These are phyloP conservation scores for Quercus berberidifolia DNA, from an alignment of 306 rosid genomes.

Conservation along the genomic window DNA sequence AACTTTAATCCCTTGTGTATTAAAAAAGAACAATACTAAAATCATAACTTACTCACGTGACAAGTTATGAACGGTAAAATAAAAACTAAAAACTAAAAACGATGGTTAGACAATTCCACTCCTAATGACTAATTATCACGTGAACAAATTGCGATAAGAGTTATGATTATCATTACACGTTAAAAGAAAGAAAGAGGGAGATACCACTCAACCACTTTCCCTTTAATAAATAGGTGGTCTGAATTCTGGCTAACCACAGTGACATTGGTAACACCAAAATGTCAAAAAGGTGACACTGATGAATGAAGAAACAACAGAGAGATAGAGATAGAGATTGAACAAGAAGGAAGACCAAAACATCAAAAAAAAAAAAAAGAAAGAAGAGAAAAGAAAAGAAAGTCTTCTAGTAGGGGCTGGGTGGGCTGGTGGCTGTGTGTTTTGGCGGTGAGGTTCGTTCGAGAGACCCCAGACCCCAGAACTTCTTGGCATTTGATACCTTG, in stretches of 20 bases:
- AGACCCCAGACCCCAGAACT: not conserved
- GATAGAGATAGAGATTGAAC: not conserved
- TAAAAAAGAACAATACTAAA: fast-evolving
- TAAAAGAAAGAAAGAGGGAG: too few species aligned
- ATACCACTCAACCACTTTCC: not conserved
- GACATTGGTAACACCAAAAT: not conserved
- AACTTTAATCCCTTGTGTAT: too few species aligned
- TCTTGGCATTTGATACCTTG: conserved; percentile 34
- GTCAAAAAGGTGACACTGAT: not conserved
- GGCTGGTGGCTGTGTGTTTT: conserved; percentile 2
- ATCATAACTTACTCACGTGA: fast-evolving
- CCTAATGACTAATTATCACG: too few species aligned
- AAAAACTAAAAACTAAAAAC: too few species aligned
- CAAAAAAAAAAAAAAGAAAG: too few species aligned
- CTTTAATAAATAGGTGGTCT: not conserved
- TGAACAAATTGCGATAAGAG: too few species aligned
- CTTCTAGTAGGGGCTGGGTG: not conserved
- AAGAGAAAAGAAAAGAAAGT: too few species aligned
- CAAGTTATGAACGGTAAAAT: fast-evolving
- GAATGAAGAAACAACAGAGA: not conserved
- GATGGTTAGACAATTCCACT: fast-evolving
- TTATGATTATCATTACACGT: too few species aligned
- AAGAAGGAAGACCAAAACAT: not conserved
- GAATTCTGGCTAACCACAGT: not conserved
- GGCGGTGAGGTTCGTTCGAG: conserved; percentile 29